Evolutionary conservation across 2,329 filamentous ascomycete genomes (phyloP).

Genomic region (Herpotrichia juniperi): DNA sequence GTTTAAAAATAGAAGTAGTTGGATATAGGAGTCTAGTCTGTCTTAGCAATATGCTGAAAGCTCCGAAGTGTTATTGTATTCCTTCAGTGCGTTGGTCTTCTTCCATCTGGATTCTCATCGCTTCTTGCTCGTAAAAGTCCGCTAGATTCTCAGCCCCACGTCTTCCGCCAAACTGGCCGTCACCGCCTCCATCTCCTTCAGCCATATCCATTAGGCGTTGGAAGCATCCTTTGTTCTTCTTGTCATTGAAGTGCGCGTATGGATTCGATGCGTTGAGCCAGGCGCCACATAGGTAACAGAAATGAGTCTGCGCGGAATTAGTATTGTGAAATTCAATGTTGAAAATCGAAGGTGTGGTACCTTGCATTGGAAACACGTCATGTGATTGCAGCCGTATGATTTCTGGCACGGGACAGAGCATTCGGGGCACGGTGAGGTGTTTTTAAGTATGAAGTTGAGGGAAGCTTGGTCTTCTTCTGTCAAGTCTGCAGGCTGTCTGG

Average conservation of each 20-base stretch:
- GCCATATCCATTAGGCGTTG: constrained; percentile 91
- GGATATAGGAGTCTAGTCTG: no score
- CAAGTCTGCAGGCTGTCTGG: constrained; percentile 71
- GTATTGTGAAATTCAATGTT: no score
- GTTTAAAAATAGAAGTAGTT: neutral
- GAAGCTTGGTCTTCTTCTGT: constrained; percentile 86
- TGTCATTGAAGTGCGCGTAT: constrained; percentile 85
- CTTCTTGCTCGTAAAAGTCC: constrained; percentile 44
- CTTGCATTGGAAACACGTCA: constrained; percentile 88
- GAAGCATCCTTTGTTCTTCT: constrained; percentile 70
- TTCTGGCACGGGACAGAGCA: constrained; percentile 88
- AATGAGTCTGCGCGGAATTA: constrained; percentile 67
- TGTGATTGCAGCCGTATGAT: constrained; percentile 93
- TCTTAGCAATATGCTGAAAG: no score
- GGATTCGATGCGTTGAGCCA: constrained; percentile 84
- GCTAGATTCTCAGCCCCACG: constrained; percentile 52
- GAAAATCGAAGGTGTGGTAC: constrained; percentile 81
- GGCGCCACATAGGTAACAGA: constrained; percentile 91
- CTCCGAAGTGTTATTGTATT: neutral
- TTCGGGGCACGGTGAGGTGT: constrained; percentile 88
- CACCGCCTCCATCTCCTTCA: constrained; percentile 67
- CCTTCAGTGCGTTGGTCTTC: constrained; percentile 17
- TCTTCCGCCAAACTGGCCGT: constrained; percentile 50
- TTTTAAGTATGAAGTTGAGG: constrained; percentile 78
- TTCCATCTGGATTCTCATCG: constrained; percentile 43